Base-by-base conservation (phyloP, 805 yeast species). In the Candida pseudofarinosa region DNA sequence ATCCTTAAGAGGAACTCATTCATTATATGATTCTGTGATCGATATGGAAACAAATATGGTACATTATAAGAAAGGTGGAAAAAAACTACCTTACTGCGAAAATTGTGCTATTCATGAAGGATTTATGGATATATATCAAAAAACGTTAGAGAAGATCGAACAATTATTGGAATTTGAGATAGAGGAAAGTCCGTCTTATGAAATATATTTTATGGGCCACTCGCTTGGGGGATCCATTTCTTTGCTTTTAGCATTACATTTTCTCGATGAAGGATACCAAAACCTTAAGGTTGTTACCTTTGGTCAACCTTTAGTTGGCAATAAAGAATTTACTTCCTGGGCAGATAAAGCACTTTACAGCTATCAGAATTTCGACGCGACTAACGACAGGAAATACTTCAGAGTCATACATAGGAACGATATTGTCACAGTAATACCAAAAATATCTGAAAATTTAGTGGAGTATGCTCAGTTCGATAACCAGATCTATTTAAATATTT, bases 261-360 rank as follows among this genome's bases (percentile, higher is more conserved):
- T 59, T 40, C 50, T 65, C 8, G 69, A 64, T 44, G 45, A 59
- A 40, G 71, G 72, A 1, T 62, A 51, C 42, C 56, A 61, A 14
- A 55, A 57, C 17, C 38, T 62, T 33, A 55, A 59, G 0, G 37
- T 72, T 33, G 61, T 69, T 3, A 70, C 76, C 1, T 60, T 71
- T 67, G 77, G 76, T 1, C 76, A 64, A 51, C 77, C 77, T 0
- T 55, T 68, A 17, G 44, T 69, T 4, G 77, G 77, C 2, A 71
- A 73, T 48, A 44, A 51, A 14, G 53, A 52, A n/a, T 69, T 72
- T 42, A 60, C 62, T 1, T 38, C 48, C 3, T 71, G 72, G 70
- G 60, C 60, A 3, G 72, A 69, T 42, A 33, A 30, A 2, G 64
- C 53, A 2, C 39, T 65, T 56, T 69, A 66, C 3, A 66, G 73